Percentiles rank a stretch among this genome's conserved stretches.
Evolutionary conservation across 805 yeast genomes (phyloP).

Genomic region (Saccharomyces eubayanus): DNA sequence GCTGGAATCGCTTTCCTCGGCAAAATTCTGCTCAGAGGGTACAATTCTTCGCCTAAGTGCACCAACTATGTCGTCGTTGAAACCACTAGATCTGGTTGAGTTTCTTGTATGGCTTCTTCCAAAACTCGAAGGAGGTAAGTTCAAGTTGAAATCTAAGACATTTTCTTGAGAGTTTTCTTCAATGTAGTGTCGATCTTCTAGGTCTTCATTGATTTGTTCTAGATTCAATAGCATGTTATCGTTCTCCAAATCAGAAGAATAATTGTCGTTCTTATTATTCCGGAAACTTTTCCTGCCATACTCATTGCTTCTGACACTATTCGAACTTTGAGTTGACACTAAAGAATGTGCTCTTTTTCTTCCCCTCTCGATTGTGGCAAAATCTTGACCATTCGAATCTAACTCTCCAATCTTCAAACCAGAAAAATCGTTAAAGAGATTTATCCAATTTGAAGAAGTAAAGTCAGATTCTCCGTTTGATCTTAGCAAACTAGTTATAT

Average conservation of each 20-base stretch:
- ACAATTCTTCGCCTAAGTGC: constrained; percentile 12
- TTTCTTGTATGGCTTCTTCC: constrained; percentile 20
- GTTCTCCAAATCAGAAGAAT: constrained; percentile 2
- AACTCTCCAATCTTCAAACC: not conserved
- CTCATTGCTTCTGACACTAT: constrained; percentile 23
- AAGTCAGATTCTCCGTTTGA: not conserved
- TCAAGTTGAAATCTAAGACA: constrained; percentile 17
- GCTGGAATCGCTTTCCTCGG: constrained; percentile 1
- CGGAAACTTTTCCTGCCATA: constrained; percentile 16
- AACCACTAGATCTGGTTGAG: constrained; percentile 11
- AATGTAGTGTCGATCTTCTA: constrained; percentile 11
- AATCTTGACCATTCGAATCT: not conserved
- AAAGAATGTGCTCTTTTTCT: constrained; percentile 12
- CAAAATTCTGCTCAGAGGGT: not conserved
- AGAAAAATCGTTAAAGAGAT: not conserved
- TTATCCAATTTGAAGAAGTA: not conserved
- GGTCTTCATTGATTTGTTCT: constrained; percentile 27
- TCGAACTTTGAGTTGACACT: constrained; percentile 15
- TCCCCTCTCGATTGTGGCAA: constrained; percentile 17
- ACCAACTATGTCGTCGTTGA: constrained; percentile 18
- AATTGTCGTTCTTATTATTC: not conserved
- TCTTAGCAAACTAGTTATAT: not conserved
- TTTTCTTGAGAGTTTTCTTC: constrained; percentile 5
- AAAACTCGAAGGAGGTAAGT: constrained; percentile 28
- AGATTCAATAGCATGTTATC: constrained; percentile 17